Evolutionary conservation across 2,329 filamentous ascomycete species (phyloP), one percentile per base, ranked within the genome.

Genomic region (Colletotrichum tanaceti): DNA sequence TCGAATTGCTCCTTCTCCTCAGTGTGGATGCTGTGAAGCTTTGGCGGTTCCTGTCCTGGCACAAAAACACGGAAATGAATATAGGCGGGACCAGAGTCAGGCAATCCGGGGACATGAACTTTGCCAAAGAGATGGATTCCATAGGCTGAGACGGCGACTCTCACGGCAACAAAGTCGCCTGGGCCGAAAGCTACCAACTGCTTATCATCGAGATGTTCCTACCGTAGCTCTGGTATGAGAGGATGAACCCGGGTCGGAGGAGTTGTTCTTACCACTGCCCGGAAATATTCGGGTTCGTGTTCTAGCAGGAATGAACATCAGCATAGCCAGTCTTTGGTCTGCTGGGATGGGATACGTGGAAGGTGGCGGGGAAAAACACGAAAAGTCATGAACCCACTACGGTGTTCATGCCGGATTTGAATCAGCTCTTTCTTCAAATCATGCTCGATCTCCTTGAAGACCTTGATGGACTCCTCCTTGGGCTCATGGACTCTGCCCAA

Each of bases 231-330:
- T 58, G 43, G 63, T 65, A 69, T 68, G 16, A 32, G 13, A 20
- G 39, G n/a, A 43, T 20, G 22, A 4, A 14, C 38, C 38, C 1
- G 18, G 13, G 32, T 10, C 4, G 14, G 28, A 16, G 18, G 22
- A 32, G 6, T n/a, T 35, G 35, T 22, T 18, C 76, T 68, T 72
- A 79, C 79, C 60, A 83, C 83, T 2, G 83, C 81, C n/a, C 81
- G 81, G 78, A 88, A 88, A 75, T 86, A 87, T 69, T 85, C 82
- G 10, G 81, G 81, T 71, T 87, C 85, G 71, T 88, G 86, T 73
- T 87, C 85, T 85, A 41, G 20, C 41, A 18, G 41, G 22, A 16
- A 35, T 35, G 2, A 7, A 3, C 5, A 18, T 66, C 20, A 62
- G 57, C 28, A 73, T 32, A 32, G 28, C 59, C 16, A 46, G 38